Base-by-base conservation (phyloP, 2,329 filamentous ascomycete species). In the Tricladium varicosporioides region DNA sequence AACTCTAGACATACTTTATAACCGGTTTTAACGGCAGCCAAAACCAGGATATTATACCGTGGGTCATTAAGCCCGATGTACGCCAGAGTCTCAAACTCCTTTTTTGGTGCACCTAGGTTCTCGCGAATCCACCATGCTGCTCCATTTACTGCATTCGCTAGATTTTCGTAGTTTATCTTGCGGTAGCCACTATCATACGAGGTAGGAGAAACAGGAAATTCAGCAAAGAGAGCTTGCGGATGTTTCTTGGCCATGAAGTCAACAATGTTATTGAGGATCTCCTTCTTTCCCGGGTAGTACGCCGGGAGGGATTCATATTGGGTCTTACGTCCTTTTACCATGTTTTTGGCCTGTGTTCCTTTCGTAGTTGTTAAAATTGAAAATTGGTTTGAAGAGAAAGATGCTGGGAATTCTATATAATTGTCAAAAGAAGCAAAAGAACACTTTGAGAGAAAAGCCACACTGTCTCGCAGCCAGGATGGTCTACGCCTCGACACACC, bases 31-130 rank as follows among this genome's bases (percentile, higher is more conserved):
- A 70, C 63, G 48, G 64, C 67, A 0, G 63, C 72, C 10, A 56
- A 22, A 13, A 44, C 18, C 1, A 54, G 14, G 1, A 42, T 15
- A 22, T 18, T 19, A 16, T 54, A 46, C 10, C 55, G 32, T 3
- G 56, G 15, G 22, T 59, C 44, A 57, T 51, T 71, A 14, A 74
- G 75, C 0, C 76, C 77, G 53, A 78, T 73, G 63, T 77, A 79
- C 2, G 75, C 73, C 36, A 79, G 68, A 0, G 74, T 77, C 1
- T 71, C 73, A 49, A 73, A 72, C 10, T 45, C 18, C 14, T 47
- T 44, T 2, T 36, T 32, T 9, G 18, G 40, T 2, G n/a, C 43
- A 14, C 56, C 56, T 15, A 61, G n/a, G n/a, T 27, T 4, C 2
- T 57, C 33, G 2, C 50, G 11, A 16, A 63, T 18, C 49, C 53